phyloP scores from a whole-genome alignment of 148 eudicot genomes.

The Arbutus unedo region DNA sequence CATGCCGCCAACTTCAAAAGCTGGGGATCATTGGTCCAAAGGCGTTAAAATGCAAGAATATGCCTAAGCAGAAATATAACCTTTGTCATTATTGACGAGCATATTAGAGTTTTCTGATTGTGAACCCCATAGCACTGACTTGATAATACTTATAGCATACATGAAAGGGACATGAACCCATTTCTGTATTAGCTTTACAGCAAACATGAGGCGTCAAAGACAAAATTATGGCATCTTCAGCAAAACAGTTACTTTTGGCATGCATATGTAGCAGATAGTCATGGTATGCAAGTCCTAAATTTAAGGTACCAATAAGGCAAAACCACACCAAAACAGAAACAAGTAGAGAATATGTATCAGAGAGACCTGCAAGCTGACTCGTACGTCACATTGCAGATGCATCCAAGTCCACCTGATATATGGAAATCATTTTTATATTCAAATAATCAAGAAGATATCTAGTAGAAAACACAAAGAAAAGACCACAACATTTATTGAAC shows the following conservation, averaged over 20 bases:
- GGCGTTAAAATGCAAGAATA: not conserved
- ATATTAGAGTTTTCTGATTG: not conserved
- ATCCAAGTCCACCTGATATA: slow-evolving; percentile 12
- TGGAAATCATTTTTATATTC: not conserved
- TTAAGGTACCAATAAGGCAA: not conserved
- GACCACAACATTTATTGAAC: slow-evolving; percentile 37
- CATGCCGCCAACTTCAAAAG: not conserved
- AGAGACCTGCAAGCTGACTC: slow-evolving; percentile 81
- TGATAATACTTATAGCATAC: not conserved
- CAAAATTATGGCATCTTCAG: slow-evolving; percentile 2
- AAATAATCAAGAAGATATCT: slow-evolving; percentile 8
- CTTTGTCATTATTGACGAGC: not conserved
- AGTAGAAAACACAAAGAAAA: not conserved
- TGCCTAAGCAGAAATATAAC: not conserved
- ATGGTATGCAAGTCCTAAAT: not conserved
- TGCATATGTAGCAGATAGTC: not conserved
- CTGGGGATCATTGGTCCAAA: not conserved
- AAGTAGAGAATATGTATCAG: not conserved
- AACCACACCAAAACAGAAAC: slow-evolving; percentile 1
- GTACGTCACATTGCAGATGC: slow-evolving; percentile 20
- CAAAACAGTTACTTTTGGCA: not conserved
- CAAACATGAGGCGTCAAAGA: not conserved
- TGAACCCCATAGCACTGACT: not conserved
- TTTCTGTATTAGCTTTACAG: not conserved
- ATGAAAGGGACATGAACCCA: not conserved